Base-by-base conservation (phyloP, 139 green algal species). In the Gonium pectorale region DNA sequence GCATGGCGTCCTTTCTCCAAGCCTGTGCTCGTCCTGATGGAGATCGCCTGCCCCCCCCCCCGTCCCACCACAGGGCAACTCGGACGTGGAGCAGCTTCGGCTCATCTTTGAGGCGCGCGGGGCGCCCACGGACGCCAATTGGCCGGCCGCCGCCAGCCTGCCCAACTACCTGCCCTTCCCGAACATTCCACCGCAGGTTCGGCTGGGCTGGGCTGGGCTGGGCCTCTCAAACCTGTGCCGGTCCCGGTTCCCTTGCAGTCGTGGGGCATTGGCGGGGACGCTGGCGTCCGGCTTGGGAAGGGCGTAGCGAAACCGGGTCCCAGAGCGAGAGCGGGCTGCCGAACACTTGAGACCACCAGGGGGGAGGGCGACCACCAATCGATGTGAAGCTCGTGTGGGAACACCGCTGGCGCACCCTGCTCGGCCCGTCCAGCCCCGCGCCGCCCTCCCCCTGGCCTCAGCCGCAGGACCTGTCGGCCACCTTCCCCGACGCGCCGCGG, bases 71-170 rank as follows among this genome's bases (percentile, higher is more conserved):
- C 84, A 68, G 68, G 86, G 67, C 17, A 49, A 29, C 41, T 82
- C 67, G 21, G 89, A 93, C 40, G 70, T 91, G 43, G 87, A 90
- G n/a, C 89, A 93, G 85, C 75, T 93, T 67, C 40, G 75, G 27
- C 19, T 43, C 37, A 90, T 91, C 31, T 91, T 90, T 35, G 74
- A 86, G 56, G 77, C 81, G 11, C 90, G 98, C 63, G 95, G 95
- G 11, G 94, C 94, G 4, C 95, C 95, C 1, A 94, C 69, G 35
- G 29, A 64, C 7, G 38, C 62, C 31, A 22, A 8, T 3, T 92
- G 89, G 89, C 86, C 86, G 35, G 84, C 49, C 27, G 54, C 77
- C 35, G 60, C 54, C 22, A 63, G 81, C 41, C 90, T 98, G 83
- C 94, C 94, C 1, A 70, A 91, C 41, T 79, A 51, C 33, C 63